Conservation (phyloP, 2,329 filamentous ascomycete species). For the Aureobasidium melanogenum region DNA sequence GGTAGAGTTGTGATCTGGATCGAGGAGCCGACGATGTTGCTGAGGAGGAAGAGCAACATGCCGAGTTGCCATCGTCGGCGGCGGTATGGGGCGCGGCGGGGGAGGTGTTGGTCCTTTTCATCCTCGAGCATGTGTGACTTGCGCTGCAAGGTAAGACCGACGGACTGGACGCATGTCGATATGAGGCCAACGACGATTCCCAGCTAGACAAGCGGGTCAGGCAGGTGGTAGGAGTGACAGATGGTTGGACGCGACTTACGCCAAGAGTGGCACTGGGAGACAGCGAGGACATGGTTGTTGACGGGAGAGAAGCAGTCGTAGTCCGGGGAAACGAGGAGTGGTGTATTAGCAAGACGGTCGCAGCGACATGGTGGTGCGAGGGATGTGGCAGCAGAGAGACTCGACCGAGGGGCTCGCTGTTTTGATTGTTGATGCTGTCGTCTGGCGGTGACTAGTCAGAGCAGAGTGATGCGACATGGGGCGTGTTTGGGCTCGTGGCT, state of each 20-base stretch:
- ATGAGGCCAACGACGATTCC: constrained; percentile 88
- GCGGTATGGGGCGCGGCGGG: constrained; percentile 77
- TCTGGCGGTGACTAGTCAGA: not conserved
- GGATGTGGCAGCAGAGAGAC: not conserved
- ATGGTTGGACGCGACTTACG: constrained; percentile 2
- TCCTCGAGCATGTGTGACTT: constrained; percentile 98
- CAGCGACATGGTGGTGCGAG: not conserved
- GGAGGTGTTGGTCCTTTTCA: constrained; percentile 71
- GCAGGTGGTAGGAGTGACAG: not conserved
- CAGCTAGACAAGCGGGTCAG: constrained; percentile 34
- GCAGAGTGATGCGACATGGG: not conserved
- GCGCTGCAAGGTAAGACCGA: constrained; percentile 90
- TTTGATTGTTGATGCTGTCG: not conserved
- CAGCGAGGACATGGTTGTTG: constrained; percentile 13
- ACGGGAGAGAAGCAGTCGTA: not conserved
- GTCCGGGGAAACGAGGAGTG: not conserved
- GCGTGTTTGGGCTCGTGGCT: not conserved
- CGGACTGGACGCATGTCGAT: constrained; percentile 88
- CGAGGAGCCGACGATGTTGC: constrained; percentile 88
- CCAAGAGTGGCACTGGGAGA: constrained; percentile 15
- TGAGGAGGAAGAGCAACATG: constrained; percentile 93
- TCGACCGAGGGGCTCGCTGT: not conserved
- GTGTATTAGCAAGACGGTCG: not conserved
- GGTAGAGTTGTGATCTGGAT: constrained; percentile 97
- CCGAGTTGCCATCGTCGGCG: constrained; percentile 89